phyloP scores from a whole-genome alignment of 306 rosid genomes.

The Cicer bijugum region DNA sequence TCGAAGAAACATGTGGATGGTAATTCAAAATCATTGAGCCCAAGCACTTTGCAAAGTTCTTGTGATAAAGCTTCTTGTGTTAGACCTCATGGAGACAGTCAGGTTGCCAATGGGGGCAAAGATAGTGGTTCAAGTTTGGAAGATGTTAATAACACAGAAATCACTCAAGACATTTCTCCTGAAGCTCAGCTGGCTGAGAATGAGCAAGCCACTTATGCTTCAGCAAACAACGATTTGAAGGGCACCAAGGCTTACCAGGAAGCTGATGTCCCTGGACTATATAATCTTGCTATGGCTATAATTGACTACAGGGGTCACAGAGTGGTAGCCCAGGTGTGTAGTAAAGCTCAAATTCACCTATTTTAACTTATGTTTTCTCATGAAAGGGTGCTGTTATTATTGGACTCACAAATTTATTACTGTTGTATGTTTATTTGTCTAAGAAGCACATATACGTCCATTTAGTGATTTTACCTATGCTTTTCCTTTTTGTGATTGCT shows the following conservation, averaged over 20 bases:
- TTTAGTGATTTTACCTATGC: slow-evolving; percentile 2
- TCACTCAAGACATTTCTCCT: slow-evolving; percentile 55
- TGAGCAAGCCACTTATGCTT: slow-evolving; percentile 98
- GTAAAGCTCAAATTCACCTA: slow-evolving; percentile 14
- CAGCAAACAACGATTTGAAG: slow-evolving; percentile 99
- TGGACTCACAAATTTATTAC: slow-evolving; percentile 2
- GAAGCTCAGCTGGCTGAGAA: slow-evolving; percentile 80
- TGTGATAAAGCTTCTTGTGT: slow-evolving; percentile 55
- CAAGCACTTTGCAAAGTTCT: slow-evolving; percentile 49
- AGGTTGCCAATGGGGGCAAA: slow-evolving; percentile 66
- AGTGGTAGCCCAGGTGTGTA: slow-evolving; percentile 96
- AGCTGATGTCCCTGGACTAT: slow-evolving; percentile 94
- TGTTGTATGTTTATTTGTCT: slow-evolving; percentile 10
- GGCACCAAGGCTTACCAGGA: slow-evolving; percentile 99
- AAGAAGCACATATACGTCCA: slow-evolving; percentile 18
- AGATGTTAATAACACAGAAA: slow-evolving; percentile 58
- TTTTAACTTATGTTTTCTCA: slow-evolving; percentile 12
- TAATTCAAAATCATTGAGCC: slow-evolving; percentile 50
- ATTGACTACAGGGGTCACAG: slow-evolving; percentile 98
- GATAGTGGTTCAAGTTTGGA: slow-evolving; percentile 46
- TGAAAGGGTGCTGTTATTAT: slow-evolving; percentile 14
- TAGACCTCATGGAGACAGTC: slow-evolving; percentile 51
- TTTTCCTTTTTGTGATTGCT: not conserved
- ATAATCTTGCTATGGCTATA: slow-evolving; percentile 95
- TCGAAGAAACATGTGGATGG: slow-evolving; percentile 63